Evolutionary conservation across 148 eudicot genomes (phyloP), one percentile per base, ranked within the genome.

Genomic region (Nepenthes mirabilis): DNA sequence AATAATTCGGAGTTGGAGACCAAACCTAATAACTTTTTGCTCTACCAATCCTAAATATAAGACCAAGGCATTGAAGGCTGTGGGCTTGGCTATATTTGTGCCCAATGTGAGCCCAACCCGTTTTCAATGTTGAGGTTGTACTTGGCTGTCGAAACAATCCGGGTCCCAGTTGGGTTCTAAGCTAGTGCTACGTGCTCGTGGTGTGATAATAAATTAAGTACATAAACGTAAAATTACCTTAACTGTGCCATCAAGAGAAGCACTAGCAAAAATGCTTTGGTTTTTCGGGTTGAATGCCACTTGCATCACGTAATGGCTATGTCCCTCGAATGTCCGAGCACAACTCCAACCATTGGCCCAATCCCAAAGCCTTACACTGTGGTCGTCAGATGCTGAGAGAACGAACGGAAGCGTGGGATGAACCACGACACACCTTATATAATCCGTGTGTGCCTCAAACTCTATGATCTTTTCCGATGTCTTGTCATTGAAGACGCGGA

Each of bases 311-410:
- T 81, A 81, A 67, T 81, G 85, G 67, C 74, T 72, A 65, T 81
- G 85, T 57, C 82, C 85, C 74, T 81, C 82, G 57, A 81, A 81
- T 40, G 78, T 78, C 55, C 75, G 85, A 74, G 79, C 74, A 53
- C 87, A 82, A 13, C 57, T 50, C 81, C 81, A 82, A 43, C 77
- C 83, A 50, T 79, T 82, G 37, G 79, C 87, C 87, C 83, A 79
- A 64, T 79, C 83, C 87, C 87, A 82, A 40, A 82, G 87, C 83
- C 79, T 82, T 61, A 82, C 74, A 57, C 72, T 79, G 77, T 76
- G 72, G 72, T 82, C 87, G 67, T 82, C 87, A 35, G 87, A 79
- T 68, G 83, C 79, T 32, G 87, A 82, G 70, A 82, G 62, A 54
- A 82, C 73, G 56, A 74, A 82, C 6, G 87, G 87, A 37, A 79